Conservation (phyloP, 805 yeast species). For the Wickerhamiella azyma region DNA sequence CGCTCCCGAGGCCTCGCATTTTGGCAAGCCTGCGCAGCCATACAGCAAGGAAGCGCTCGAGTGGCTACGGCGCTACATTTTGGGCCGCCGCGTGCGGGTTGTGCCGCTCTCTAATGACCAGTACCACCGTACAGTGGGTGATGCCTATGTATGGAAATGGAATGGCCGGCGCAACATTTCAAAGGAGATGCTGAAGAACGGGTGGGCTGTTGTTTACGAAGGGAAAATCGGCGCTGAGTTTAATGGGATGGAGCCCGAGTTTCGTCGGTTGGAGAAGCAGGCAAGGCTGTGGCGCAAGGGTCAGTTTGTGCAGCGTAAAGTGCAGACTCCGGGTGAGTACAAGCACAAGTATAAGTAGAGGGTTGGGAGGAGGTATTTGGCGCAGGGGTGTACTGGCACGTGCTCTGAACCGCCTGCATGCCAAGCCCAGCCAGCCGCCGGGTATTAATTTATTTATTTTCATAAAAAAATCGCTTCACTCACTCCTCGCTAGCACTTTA, state of each 20-base stretch:
- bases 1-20: constrained; percentile 93
- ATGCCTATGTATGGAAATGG: constrained; percentile 46
- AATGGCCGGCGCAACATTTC: constrained; percentile 71
- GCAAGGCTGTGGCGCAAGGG: constrained; percentile 51
- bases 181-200: constrained; percentile 70
- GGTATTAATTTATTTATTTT: no score
- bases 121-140: constrained; percentile 76
- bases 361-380: no score
- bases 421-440: no score
- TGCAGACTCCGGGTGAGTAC: constrained; percentile 67
- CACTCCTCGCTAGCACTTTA: no score
- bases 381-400: no score
- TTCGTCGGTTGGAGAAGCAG: constrained; percentile 41
- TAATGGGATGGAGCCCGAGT: constrained; percentile 56
- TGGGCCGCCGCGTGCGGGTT: constrained; percentile 56
- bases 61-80: constrained; percentile 57
- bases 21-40: constrained; percentile 87
- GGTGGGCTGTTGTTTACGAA: constrained; percentile 82
- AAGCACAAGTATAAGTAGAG: constrained; percentile 29
- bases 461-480: no score
- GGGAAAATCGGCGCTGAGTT: constrained; percentile 71
- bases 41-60: constrained; percentile 67
- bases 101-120: constrained; percentile 78
- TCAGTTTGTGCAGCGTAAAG: constrained; percentile 42
- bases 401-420: no score